Conservation (phyloP, 2,329 filamentous ascomycete genomes). For the Diaporthe destruens region DNA sequence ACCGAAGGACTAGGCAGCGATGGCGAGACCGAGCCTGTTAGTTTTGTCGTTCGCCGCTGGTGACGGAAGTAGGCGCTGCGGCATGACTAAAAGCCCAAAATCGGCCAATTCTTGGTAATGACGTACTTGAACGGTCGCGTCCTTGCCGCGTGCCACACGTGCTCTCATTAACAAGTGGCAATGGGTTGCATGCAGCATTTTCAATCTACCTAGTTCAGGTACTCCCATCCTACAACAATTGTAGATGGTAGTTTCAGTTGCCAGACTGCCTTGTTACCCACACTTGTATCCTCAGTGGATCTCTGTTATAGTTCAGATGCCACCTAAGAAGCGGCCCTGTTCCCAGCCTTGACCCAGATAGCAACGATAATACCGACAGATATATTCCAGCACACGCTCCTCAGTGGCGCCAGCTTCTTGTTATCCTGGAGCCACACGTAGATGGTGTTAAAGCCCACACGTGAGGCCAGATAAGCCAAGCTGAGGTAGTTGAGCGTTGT, state of each 20-base stretch:
- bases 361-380: slow-evolving; percentile 51
- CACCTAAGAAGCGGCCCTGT: slow-evolving; percentile 43
- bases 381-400: slow-evolving; percentile 55
- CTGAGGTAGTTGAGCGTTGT: slow-evolving; percentile 56
- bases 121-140: slow-evolving; percentile 33
- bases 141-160: slow-evolving; percentile 28
- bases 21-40: not conserved
- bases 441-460: slow-evolving; percentile 56
- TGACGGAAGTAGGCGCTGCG: slow-evolving; percentile 20
- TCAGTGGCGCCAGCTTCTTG: slow-evolving; percentile 51
- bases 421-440: slow-evolving; percentile 61
- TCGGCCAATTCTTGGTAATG: slow-evolving; percentile 27
- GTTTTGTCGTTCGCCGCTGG: slow-evolving; percentile 14
- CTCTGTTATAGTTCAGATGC: not conserved
- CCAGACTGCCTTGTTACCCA: too few species aligned
- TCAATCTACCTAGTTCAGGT: too few species aligned
- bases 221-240: too few species aligned
- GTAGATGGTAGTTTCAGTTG: too few species aligned
- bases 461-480: slow-evolving; percentile 55
- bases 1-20: slow-evolving; percentile 14
- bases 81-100: slow-evolving; percentile 28
- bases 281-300: too few species aligned
- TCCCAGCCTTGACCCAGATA: slow-evolving; percentile 59
- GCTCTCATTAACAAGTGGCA: slow-evolving; percentile 3
- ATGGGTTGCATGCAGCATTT: not conserved